A percentile compares a stretch with the other conserved stretches of the same genome.
These are phyloP conservation scores for Cutaneotrichosporon arboriforme DNA, from an alignment of 1,284 basidiomycete species.

Conservation along the genomic window DNA sequence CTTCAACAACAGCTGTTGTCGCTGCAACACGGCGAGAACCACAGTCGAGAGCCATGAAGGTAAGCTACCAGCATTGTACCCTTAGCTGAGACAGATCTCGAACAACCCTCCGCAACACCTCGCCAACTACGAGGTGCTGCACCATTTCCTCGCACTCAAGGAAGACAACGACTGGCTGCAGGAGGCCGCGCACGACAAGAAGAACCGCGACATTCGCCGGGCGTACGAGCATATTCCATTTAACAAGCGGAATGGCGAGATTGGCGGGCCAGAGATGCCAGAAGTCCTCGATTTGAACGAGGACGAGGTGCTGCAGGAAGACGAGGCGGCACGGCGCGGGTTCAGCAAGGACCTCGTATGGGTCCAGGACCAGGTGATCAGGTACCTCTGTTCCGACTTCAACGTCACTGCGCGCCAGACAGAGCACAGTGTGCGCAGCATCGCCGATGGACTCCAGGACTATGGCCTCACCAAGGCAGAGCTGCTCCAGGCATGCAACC, in stretches of 20 bases:
- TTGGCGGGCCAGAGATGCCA: constrained; percentile 30
- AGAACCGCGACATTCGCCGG: constrained; percentile 7
- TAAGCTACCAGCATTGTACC: background rate
- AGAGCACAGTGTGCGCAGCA: constrained; percentile 58
- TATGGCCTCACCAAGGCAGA: constrained; percentile 81
- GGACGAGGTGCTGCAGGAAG: constrained; percentile 52
- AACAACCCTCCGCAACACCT: constrained; percentile 71
- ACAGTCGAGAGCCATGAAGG: constrained; percentile 13
- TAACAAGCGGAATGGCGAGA: constrained; percentile 1
- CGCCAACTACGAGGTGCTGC: constrained; percentile 78
- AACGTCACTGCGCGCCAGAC: constrained; percentile 62
- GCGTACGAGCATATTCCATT: constrained; percentile 13
- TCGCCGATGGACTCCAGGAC: constrained; percentile 62
- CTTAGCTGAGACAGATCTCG: constrained; percentile 57
- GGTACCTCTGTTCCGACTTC: constrained; percentile 57
- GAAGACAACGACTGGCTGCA: constrained; percentile 63
- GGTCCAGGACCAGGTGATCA: constrained; percentile 79
- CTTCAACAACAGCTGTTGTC: background rate
- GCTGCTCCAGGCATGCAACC: constrained; percentile 83
- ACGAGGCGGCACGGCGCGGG: constrained; percentile 37
- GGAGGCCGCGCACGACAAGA: constrained; percentile 54
- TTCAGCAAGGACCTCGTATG: constrained; percentile 75
- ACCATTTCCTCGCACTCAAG: constrained; percentile 64
- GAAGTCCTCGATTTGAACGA: constrained; percentile 28
- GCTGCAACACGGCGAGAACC: background rate